Conservation (phyloP, 768 basidiomycete genomes). For the Dioszegia aurantiaca region DNA sequence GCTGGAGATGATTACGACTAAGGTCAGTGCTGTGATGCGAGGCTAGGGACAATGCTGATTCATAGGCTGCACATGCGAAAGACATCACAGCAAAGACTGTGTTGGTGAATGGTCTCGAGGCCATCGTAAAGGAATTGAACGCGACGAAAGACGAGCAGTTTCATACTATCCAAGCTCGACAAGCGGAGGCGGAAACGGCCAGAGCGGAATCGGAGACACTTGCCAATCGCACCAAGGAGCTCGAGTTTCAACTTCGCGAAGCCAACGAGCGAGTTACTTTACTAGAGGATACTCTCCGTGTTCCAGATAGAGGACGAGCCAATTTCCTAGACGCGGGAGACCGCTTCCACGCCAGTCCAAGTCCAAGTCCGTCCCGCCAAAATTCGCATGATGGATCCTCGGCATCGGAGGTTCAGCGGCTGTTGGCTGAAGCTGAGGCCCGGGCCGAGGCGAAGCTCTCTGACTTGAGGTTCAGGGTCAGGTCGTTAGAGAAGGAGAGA, state of each 20-base stretch:
- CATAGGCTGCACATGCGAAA: constrained; percentile 65
- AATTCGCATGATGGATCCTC: constrained; percentile 15
- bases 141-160: constrained; percentile 77
- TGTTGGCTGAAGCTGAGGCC: constrained; percentile 69
- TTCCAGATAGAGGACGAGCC: background rate
- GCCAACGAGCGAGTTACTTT: constrained; percentile 67
- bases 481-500: constrained; percentile 72
- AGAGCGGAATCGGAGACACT: constrained; percentile 71
- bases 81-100: constrained; percentile 63
- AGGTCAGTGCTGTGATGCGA: constrained; percentile 57
- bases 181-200: constrained; percentile 84
- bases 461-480: constrained; percentile 67
- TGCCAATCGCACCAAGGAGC: constrained; percentile 74
- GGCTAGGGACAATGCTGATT: no score
- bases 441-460: constrained; percentile 73
- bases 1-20: constrained; percentile 67
- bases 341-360: constrained; percentile 2
- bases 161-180: constrained; percentile 78
- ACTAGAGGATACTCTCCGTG: constrained; percentile 54
- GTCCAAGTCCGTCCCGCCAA: constrained; percentile 5
- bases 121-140: constrained; percentile 65
- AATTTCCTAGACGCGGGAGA: background rate
- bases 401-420: constrained; percentile 55
- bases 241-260: constrained; percentile 82
- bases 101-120: constrained; percentile 69